Percentiles rank a stretch among this genome's conserved stretches.
Conservation (phyloP, 2,329 filamentous ascomycete species). For the Phyllosticta citribraziliensis region DNA sequence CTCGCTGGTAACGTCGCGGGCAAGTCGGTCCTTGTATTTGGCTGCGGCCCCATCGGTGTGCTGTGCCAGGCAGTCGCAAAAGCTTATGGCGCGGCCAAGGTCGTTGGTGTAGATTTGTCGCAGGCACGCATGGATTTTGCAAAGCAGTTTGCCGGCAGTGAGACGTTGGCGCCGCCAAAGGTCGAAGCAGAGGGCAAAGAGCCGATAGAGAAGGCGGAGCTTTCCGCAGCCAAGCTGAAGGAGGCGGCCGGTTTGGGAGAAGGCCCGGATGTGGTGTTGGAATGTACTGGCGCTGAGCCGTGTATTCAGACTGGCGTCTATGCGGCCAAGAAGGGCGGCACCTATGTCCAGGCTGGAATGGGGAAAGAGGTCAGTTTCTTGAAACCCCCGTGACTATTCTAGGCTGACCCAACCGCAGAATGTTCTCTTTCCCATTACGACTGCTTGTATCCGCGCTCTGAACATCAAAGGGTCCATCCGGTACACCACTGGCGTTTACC, state of each 20-base stretch:
- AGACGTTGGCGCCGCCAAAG: slow-evolving; percentile 10
- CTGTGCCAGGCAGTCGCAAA: slow-evolving; percentile 17
- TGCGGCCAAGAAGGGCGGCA: slow-evolving; percentile 14
- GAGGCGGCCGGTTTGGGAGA: slow-evolving; percentile 14
- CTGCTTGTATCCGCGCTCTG: slow-evolving; percentile 39
- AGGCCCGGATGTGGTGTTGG: slow-evolving; percentile 17
- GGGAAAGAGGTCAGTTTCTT: slow-evolving; percentile 13
- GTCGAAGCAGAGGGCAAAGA: slow-evolving; percentile 7
- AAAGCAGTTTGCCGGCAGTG: slow-evolving; percentile 15
- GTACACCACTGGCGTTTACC: slow-evolving; percentile 43
- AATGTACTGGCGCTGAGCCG: slow-evolving; percentile 17
- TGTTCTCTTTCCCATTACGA: slow-evolving; percentile 43
- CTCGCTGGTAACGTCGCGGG: slow-evolving; percentile 13
- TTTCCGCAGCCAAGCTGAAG: slow-evolving; percentile 13
- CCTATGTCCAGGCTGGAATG: slow-evolving; percentile 19
- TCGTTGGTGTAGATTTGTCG: slow-evolving; percentile 16
- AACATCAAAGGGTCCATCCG: slow-evolving; percentile 43
- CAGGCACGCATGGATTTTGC: slow-evolving; percentile 17
- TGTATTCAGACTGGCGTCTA: slow-evolving; percentile 16
- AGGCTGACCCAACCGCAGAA: slow-evolving; percentile 19
- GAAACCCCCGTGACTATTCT: neutral
- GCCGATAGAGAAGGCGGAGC: slow-evolving; percentile 11
- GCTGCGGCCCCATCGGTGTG: slow-evolving; percentile 19
- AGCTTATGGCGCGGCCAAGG: slow-evolving; percentile 15
- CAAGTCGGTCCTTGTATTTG: slow-evolving; percentile 15